These are phyloP conservation scores for Bruguiera gymnorhiza DNA, from an alignment of 345 rosid genomes.

Conservation along the genomic window DNA sequence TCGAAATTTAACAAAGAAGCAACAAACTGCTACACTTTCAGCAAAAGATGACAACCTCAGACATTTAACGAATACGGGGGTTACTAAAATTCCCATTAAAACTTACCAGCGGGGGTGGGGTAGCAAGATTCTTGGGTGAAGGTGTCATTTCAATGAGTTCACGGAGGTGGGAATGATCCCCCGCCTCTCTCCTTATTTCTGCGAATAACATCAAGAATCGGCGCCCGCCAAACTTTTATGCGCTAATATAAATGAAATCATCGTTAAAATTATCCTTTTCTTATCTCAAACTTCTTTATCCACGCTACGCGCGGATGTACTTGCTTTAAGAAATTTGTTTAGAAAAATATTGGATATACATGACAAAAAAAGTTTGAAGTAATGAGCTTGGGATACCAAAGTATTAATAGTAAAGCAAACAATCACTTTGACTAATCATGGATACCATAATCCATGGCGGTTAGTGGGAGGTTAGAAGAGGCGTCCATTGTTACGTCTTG, in stretches of 20 bases:
- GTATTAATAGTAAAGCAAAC: no score
- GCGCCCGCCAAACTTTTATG: background rate
- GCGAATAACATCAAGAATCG: background rate
- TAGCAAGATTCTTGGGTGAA: background rate
- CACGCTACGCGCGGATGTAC: background rate
- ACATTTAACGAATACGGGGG: background rate
- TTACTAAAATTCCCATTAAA: background rate
- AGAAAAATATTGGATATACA: no score
- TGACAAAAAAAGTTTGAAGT: no score
- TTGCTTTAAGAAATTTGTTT: background rate
- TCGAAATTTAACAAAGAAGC: background rate
- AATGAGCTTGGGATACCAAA: no score
- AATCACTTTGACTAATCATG: no score
- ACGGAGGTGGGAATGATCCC: background rate
- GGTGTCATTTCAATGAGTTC: background rate
- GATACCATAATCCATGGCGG: no score
- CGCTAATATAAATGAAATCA: background rate
- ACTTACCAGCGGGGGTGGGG: constrained; percentile 34
- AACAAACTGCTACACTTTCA: background rate
- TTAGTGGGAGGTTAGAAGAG: no score
- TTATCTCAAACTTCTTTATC: no score
- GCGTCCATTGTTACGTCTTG: no score
- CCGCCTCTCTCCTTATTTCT: background rate
- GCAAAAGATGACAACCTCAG: background rate
- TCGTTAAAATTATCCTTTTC: background rate